Conservation (phyloP, 1,284 basidiomycete species). For the Ganoderma lingzhi region DNA sequence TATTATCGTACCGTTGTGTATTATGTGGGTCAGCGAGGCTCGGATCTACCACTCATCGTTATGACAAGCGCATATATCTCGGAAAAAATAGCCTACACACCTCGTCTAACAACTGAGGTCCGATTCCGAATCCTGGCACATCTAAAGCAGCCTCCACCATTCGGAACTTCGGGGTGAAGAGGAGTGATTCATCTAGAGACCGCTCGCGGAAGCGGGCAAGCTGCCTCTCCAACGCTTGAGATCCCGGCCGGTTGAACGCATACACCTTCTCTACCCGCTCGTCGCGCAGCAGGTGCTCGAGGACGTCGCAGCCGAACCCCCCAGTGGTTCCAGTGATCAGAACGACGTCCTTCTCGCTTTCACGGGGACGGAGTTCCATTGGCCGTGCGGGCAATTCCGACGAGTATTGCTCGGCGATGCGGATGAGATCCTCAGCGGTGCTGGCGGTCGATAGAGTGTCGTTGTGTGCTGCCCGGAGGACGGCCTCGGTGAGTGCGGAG, state of each 20-base stretch:
- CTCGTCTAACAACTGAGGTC: slow-evolving; percentile 39
- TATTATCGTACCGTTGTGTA: slow-evolving; percentile 43
- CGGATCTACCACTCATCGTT: slow-evolving; percentile 24
- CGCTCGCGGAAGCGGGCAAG: slow-evolving; percentile 38
- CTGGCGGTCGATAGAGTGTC: slow-evolving; percentile 14
- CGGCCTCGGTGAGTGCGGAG: slow-evolving; percentile 36
- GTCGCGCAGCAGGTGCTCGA: slow-evolving; percentile 30
- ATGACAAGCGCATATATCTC: not conserved
- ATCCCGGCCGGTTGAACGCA: slow-evolving; percentile 31
- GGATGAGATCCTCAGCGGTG: slow-evolving; percentile 24
- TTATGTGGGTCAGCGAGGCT: slow-evolving; percentile 38
- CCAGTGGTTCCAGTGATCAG: slow-evolving; percentile 39
- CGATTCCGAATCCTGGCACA: slow-evolving; percentile 41
- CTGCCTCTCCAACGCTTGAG: slow-evolving; percentile 18
- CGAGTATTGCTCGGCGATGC: slow-evolving; percentile 25
- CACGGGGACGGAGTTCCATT: slow-evolving; percentile 3
- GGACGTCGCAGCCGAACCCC: slow-evolving; percentile 32
- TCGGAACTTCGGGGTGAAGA: slow-evolving; percentile 40
- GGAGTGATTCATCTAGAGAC: slow-evolving; percentile 40
- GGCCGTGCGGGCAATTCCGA: slow-evolving; percentile 17
- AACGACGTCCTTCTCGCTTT: slow-evolving; percentile 31
- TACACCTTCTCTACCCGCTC: slow-evolving; percentile 30
- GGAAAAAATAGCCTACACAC: slow-evolving; percentile 13
- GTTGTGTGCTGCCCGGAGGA: slow-evolving; percentile 26
- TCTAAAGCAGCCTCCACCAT: slow-evolving; percentile 45